Base-by-base conservation (phyloP, 2,329 filamentous ascomycete genomes). In the Xylariaceae sp. region DNA sequence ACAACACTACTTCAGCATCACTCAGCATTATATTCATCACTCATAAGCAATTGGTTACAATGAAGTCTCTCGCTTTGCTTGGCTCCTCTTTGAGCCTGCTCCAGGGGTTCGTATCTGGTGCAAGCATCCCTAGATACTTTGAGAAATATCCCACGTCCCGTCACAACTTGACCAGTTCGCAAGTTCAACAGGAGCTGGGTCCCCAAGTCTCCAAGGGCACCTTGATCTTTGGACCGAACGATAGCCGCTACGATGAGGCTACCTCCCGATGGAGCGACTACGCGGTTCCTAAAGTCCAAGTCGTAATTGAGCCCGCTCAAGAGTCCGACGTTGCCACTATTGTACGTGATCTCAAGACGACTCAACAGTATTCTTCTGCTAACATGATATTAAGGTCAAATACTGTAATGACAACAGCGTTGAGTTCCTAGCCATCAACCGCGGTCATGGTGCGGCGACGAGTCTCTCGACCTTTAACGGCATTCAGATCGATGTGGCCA, bases 331-430 rank as follows among this genome's bases (percentile, higher is more conserved):
- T 53, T 13, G 10, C 53, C 11, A 48, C 45, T 10, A 55, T 55
- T n/a, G 44, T 48, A 18, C 39, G 48, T 50, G 41, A 45, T n/a
- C 5, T 41, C 37, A 9, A 13, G 11, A 45, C n/a, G 6, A 45
- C 41, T 45, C n/a, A n/a, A n/a, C 10, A 6, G 41, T 17, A 4
- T n/a, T 45, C n/a, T n/a, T 45, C n/a, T 34, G 18, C 48, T 50
- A 30, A 50, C 17, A 17, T 30, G 6, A 11, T 4, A 4, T n/a
- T 2, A 7, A 68, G 65, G 60, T 68, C 49, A 51, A 62, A 17
- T 67, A 65, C 35, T 65, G 61, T 50, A 67, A 66, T 15, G 56
- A 61, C 1, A 66, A 67, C 30, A 65, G 61, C 9, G 64, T 68
- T 35, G 55, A 63, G 2, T 68, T 68, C 45, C 50, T 68, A 1